These are phyloP conservation scores for Arthrobotrys musiformis DNA, from an alignment of 2,329 filamentous ascomycete genomes.

Conservation along the genomic window DNA sequence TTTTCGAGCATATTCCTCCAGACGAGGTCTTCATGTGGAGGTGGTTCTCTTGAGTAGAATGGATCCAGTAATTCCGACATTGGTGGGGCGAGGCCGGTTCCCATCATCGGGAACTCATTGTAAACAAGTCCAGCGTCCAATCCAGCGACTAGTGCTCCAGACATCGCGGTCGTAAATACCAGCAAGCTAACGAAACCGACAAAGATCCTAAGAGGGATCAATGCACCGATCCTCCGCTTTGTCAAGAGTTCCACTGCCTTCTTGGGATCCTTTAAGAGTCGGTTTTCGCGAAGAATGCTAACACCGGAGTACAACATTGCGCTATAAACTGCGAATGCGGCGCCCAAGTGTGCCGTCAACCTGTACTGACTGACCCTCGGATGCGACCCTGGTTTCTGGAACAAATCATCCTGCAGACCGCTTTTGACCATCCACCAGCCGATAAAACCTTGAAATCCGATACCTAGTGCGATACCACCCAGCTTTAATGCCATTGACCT, in stretches of 20 bases:
- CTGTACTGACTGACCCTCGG: slow-evolving; percentile 95
- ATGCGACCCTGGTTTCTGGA: slow-evolving; percentile 82
- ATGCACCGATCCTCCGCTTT: slow-evolving; percentile 56
- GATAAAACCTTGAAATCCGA: slow-evolving; percentile 93
- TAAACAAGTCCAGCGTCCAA: slow-evolving; percentile 97
- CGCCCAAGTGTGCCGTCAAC: slow-evolving; percentile 85
- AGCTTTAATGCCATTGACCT: slow-evolving; percentile 80
- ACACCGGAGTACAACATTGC: slow-evolving; percentile 94
- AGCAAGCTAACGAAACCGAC: slow-evolving; percentile 69
- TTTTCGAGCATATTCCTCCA: slow-evolving; percentile 99
- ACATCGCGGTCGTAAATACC: slow-evolving; percentile 85
- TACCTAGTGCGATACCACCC: slow-evolving; percentile 83
- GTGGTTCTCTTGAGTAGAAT: slow-evolving; percentile 57
- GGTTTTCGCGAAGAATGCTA: slow-evolving; percentile 80
- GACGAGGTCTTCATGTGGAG: slow-evolving; percentile 76
- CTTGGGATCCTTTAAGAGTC: slow-evolving; percentile 75
- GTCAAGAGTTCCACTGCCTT: slow-evolving; percentile 71
- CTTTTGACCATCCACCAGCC: slow-evolving; percentile 99
- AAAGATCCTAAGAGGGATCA: slow-evolving; percentile 45
- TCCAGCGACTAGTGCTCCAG: slow-evolving; percentile 82
- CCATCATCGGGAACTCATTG: slow-evolving; percentile 98
- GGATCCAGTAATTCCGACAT: slow-evolving; percentile 60
- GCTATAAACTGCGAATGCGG: slow-evolving; percentile 91
- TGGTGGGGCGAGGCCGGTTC: slow-evolving; percentile 83
- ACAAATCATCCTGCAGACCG: slow-evolving; percentile 93